Conservation (phyloP, 345 rosid genomes). For the Boechera retrofracta region DNA sequence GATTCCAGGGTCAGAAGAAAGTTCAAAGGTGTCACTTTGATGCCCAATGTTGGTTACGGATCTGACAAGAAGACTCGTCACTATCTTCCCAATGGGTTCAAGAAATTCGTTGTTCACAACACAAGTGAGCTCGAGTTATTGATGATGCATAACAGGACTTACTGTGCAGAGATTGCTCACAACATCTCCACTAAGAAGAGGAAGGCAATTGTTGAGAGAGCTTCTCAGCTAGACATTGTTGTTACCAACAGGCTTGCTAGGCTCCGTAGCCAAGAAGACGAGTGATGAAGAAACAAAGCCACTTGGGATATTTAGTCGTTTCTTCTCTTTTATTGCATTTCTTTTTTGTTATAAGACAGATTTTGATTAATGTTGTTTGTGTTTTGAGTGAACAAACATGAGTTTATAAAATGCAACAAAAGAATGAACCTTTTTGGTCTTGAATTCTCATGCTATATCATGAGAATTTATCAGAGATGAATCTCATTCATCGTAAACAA, state of each 20-base stretch:
- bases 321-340: conserved; percentile 33
- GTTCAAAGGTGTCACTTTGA: conserved; percentile 79
- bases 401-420: background rate
- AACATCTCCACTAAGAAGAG: conserved; percentile 81
- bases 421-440: background rate
- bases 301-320: conserved; percentile 29
- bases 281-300: conserved; percentile 45
- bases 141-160: conserved; percentile 97
- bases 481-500: no score
- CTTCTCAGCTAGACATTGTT: conserved; percentile 80
- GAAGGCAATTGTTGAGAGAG: conserved; percentile 80
- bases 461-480: background rate
- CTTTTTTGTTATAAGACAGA: conserved; percentile 11
- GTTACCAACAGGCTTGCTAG: conserved; percentile 77
- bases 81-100: conserved; percentile 83
- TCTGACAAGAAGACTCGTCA: conserved; percentile 85
- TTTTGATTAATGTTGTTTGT: conserved; percentile 25
- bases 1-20: conserved; percentile 81
- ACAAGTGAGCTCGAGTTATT: conserved; percentile 69
- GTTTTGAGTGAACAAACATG: conserved; percentile 23
- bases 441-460: background rate
- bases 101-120: conserved; percentile 84
- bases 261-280: conserved; percentile 85
- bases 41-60: conserved; percentile 88
- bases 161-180: conserved; percentile 91